These are phyloP conservation scores for Tardiomyces depauwii DNA, from an alignment of 1,139 yeast species.

Conservation along the genomic window DNA sequence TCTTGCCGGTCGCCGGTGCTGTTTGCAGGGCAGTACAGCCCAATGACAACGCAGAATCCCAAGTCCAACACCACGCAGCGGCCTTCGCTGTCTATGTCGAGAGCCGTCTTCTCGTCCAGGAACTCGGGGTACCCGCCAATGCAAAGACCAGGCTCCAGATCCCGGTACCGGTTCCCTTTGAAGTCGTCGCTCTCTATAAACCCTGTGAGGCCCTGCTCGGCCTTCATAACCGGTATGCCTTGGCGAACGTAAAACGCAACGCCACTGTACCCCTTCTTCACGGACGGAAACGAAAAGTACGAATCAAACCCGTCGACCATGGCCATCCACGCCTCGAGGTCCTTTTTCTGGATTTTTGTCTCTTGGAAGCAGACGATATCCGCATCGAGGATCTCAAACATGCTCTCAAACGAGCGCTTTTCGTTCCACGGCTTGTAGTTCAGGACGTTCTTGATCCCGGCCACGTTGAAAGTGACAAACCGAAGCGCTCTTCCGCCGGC, in stretches of 20 bases:
- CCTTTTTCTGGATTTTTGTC: conserved; percentile 50
- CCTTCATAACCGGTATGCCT: conserved; percentile 44
- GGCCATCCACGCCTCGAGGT: conserved; percentile 41
- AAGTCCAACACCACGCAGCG: conserved; percentile 68
- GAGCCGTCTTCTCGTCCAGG: conserved; percentile 28
- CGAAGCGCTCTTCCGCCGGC: conserved; percentile 19
- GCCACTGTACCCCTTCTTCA: conserved; percentile 74
- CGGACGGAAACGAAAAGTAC: conserved; percentile 56
- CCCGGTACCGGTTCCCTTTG: conserved; percentile 10
- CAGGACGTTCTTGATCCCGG: conserved; percentile 70
- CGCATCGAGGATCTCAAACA: conserved; percentile 48
- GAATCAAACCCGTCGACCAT: conserved; percentile 46
- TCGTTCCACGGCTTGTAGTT: conserved; percentile 78
- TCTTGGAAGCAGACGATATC: conserved; percentile 83
- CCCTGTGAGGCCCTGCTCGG: conserved; percentile 92
- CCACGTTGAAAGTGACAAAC: conserved; percentile 68
- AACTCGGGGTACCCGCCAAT: conserved; percentile 69
- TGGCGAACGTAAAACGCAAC: conserved; percentile 70
- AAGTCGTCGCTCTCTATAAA: conserved; percentile 28
- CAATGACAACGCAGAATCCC: conserved; percentile 48
- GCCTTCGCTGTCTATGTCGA: conserved; percentile 69
- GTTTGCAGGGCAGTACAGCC: conserved; percentile 89
- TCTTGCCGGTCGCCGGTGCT: conserved; percentile 68
- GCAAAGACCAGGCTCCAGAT: conserved; percentile 15
- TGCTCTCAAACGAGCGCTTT: conserved; percentile 34